Evolutionary conservation across 345 rosid species (phyloP), one percentile per base, ranked within the genome.

Genomic region (Viola odorata): DNA sequence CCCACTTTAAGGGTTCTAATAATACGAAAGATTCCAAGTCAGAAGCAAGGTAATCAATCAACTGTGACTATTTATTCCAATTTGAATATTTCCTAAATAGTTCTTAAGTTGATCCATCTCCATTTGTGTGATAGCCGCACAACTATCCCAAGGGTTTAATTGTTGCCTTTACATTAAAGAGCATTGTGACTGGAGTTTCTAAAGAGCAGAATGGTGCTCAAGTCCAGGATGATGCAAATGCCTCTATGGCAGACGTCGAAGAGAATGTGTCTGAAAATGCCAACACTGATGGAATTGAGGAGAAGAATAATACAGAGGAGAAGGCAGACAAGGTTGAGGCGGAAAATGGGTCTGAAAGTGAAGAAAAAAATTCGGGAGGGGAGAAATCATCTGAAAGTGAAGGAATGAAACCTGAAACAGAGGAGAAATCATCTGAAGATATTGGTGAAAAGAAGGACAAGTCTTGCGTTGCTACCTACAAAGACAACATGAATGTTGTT

Each of bases 131-230:
- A 45, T 69, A 3, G 47, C 3, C 12, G 47, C 12, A 38, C 83
- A 92, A 96, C 60, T 86, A 90, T 65, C 91, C 96, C 37, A 88
- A 83, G 82, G 97, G 95, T 56, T 78, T 94, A 70, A 80, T 94
- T 60, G 86, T 90, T 66, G 86, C 96, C 42, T 94, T 94, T 77
- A 64, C 81, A 15, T 75, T 94, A 54, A 90, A 87, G 81, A 77
- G 66, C 44, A 62, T 56, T 37, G 68, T 64, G 49, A 64, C 81
- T 71, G 89, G 71, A 50, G 77, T 7, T 57, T 64, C 86, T 23
- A 47, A 52, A 1, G 84, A 78, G 49, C 54, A 66, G 47, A 78
- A 78, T 48, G 73, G 36, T 52, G 38, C 70, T 41, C 73, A 73
- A 55, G 76, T 61, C 4, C 62, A 61, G 38, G 77, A 56, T 53